A percentile compares a stretch with the other conserved stretches of the same genome.
Evolutionary conservation across 2,329 filamentous ascomycete genomes (phyloP).

Genomic region (Pestalotiopsis sp.): DNA sequence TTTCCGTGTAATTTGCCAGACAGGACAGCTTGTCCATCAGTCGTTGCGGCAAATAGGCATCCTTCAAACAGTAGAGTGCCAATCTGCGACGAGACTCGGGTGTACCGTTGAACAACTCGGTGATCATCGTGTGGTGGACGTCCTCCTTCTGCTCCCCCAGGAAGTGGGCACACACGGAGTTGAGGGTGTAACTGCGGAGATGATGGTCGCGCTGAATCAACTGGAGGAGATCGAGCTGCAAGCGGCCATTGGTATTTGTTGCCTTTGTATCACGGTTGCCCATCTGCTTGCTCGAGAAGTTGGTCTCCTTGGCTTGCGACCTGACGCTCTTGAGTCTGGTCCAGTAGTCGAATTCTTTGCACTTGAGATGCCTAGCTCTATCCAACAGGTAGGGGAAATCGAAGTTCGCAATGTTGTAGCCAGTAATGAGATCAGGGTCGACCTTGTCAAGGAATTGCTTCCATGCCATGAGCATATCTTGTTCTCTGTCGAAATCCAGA

Average conservation of each 20-base stretch:
- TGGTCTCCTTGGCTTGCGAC: slow-evolving; percentile 77
- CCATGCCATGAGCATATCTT: slow-evolving; percentile 92
- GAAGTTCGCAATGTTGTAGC: slow-evolving; percentile 98
- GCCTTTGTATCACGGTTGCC: slow-evolving; percentile 92
- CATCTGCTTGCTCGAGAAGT: slow-evolving; percentile 97
- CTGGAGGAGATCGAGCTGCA: slow-evolving; percentile 94
- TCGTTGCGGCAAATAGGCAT: slow-evolving; percentile 91
- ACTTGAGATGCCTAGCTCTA: slow-evolving; percentile 82
- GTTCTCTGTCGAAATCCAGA: slow-evolving; percentile 78
- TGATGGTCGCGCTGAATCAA: slow-evolving; percentile 94
- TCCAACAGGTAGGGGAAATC: slow-evolving; percentile 96
- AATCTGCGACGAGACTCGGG: slow-evolving; percentile 88
- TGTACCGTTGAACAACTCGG: slow-evolving; percentile 95
- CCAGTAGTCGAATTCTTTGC: slow-evolving; percentile 82
- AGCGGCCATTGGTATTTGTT: slow-evolving; percentile 90
- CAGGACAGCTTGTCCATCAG: slow-evolving; percentile 98
- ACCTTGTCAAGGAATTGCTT: slow-evolving; percentile 86
- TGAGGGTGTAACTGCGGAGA: slow-evolving; percentile 93
- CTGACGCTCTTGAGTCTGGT: slow-evolving; percentile 73
- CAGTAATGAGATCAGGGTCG: slow-evolving; percentile 96
- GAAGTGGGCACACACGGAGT: slow-evolving; percentile 94
- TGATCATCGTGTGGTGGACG: slow-evolving; percentile 99
- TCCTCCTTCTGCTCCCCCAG: slow-evolving; percentile 98
- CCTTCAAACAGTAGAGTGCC: slow-evolving; percentile 95
- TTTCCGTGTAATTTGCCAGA: slow-evolving; percentile 98